These are phyloP conservation scores for Rhododendron ovatum DNA, from an alignment of 148 eudicot genomes.

Conservation along the genomic window DNA sequence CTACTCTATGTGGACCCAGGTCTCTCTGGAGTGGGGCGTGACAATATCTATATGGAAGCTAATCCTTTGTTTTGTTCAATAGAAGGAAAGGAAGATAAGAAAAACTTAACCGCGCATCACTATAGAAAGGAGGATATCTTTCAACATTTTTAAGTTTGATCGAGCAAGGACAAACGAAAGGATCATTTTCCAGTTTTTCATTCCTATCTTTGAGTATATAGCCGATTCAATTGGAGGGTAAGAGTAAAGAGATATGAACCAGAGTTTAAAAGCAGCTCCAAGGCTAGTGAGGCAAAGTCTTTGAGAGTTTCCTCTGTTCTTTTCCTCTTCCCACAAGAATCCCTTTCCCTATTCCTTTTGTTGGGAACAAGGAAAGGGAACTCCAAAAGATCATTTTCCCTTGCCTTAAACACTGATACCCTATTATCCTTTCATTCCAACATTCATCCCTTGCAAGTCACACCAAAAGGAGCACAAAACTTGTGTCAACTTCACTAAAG, in stretches of 20 bases:
- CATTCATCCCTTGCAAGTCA: neutral
- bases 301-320: neutral
- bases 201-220: neutral
- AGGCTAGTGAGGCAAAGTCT: neutral
- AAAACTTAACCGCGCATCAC: neutral
- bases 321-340: neutral
- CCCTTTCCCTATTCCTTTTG: neutral
- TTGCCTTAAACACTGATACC: neutral
- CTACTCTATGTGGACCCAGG: neutral
- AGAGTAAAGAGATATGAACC: neutral
- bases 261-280: neutral
- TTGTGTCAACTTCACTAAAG: neutral
- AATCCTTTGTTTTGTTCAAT: neutral
- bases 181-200: neutral
- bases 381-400: neutral
- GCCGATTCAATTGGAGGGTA: neutral
- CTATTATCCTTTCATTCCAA: neutral
- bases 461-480: neutral
- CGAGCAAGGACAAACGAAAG: neutral
- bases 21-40: neutral
- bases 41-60: neutral
- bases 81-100: neutral
- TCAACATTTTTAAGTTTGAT: neutral
- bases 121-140: neutral
- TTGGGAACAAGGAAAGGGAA: neutral